Base-by-base conservation (phyloP, 2,329 filamentous ascomycete species). In the Colletotrichum aenigma region DNA sequence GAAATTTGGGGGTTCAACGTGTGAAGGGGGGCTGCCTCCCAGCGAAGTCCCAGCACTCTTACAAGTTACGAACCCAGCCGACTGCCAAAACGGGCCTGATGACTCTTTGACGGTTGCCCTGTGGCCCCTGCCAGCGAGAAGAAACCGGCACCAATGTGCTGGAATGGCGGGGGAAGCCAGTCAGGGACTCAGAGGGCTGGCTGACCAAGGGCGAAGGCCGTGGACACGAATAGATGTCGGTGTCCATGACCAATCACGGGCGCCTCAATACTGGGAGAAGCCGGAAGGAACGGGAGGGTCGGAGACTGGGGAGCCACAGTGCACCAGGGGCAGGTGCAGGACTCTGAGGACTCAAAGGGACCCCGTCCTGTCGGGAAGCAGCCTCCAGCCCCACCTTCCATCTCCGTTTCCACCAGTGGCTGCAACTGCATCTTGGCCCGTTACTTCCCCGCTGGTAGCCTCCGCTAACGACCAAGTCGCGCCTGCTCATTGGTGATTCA, bases 121-220 rank as follows among this genome's bases (percentile, higher is more conserved):
- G 34, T 26, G 34, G 9, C 36, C 30, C 24, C 18, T 70, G 26
- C 52, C 38, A 62, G 74, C 74, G 74, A 76, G 74, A 75, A 76
- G 66, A 76, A 76, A 75, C 66, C 71, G 74, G 74, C 74, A 70
- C 74, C 74, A 70, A 10, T 55, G 60, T 26, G 52, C 61, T 75
- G 72, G 75, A 52, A 65, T 71, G 70, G 48, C 65, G 60, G 69
- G 65, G 74, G 65, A 71, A 56, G 38, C 64, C 56, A 16, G 32
- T 66, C 64, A 64, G 72, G 62, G 55, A 58, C 55, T 58, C 55
- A 58, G 24, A 58, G 55, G 64, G 48, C 30, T 18, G 30, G 26
- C 26, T 58, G 56, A 48, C 71, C 6, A 36, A 24, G 38, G 34
- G n/a, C 56, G 73, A 75, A 76, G 64, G 64, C 68, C 70, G 36